Conservation (phyloP, 768 basidiomycete genomes). For the Podaxis sp. region DNA sequence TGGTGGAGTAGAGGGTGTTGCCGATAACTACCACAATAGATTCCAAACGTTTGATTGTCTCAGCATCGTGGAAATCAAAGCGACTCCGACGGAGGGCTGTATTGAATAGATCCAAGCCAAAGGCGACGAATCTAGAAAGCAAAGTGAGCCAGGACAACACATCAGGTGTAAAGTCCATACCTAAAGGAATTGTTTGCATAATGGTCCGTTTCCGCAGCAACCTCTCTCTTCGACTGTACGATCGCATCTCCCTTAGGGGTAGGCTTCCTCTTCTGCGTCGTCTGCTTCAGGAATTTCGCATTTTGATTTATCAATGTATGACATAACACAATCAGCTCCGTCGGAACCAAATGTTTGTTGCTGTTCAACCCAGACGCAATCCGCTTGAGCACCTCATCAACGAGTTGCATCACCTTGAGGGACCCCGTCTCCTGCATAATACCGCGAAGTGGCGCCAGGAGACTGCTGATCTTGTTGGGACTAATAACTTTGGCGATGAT, state of each 20-base stretch:
- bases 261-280: conserved; percentile 35
- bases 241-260: conserved; percentile 55
- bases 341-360: conserved; percentile 68
- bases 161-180: conserved; percentile 36
- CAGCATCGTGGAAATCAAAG: conserved; percentile 78
- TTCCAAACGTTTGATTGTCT: conserved; percentile 80
- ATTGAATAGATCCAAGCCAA: conserved; percentile 90
- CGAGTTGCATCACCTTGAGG: conserved; percentile 73
- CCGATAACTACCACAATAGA: conserved; percentile 86
- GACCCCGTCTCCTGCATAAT: conserved; percentile 88
- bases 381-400: conserved; percentile 86
- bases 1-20: conserved; percentile 87
- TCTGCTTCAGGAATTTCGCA: conserved; percentile 77
- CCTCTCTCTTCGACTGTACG: conserved; percentile 77
- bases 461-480: conserved; percentile 69
- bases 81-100: conserved; percentile 83
- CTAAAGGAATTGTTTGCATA: conserved; percentile 88
- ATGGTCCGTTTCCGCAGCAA: conserved; percentile 55
- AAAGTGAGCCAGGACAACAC: background rate
- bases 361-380: conserved; percentile 83
- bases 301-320: conserved; percentile 92
- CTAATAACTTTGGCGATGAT: conserved; percentile 78
- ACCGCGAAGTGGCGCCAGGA: conserved; percentile 76
- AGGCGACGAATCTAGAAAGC: conserved; percentile 71
- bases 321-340: conserved; percentile 77